Evolutionary conservation across 306 rosid genomes (phyloP).

Genomic region (Abrus pulchellus): DNA sequence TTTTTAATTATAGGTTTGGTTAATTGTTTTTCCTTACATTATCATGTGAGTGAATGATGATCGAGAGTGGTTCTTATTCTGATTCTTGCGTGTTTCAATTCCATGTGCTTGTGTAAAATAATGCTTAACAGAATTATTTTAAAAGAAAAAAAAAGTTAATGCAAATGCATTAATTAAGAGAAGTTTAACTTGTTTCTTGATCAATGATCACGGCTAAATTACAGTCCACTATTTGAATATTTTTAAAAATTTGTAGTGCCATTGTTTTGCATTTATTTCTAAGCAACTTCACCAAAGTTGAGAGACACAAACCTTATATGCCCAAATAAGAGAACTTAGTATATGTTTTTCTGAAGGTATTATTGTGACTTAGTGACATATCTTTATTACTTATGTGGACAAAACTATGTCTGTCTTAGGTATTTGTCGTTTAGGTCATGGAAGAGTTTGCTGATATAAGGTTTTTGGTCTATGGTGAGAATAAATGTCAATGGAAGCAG

Average conservation of each 20-base stretch:
- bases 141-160: not conserved
- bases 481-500: conserved; percentile 40
- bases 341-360: not conserved
- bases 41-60: not conserved
- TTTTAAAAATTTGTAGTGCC: not conserved
- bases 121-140: not conserved
- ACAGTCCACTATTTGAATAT: not conserved
- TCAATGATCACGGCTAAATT: not conserved
- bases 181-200: not conserved
- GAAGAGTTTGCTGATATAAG: conserved; percentile 12
- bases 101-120: not conserved
- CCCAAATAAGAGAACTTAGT: not conserved
- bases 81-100: not conserved
- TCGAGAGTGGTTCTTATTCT: not conserved
- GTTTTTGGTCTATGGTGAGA: not conserved
- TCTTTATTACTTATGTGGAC: not conserved
- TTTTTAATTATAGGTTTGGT: not conserved
- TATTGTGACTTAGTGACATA: not conserved
- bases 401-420: not conserved
- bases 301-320: not conserved
- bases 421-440: conserved; percentile 22
- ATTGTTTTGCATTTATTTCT: not conserved
- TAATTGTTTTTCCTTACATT: not conserved
- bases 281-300: not conserved
- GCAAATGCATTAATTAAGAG: not conserved